phyloP scores from a whole-genome alignment of 352 stramenopile species.

The Phytophthora cryptogea region DNA sequence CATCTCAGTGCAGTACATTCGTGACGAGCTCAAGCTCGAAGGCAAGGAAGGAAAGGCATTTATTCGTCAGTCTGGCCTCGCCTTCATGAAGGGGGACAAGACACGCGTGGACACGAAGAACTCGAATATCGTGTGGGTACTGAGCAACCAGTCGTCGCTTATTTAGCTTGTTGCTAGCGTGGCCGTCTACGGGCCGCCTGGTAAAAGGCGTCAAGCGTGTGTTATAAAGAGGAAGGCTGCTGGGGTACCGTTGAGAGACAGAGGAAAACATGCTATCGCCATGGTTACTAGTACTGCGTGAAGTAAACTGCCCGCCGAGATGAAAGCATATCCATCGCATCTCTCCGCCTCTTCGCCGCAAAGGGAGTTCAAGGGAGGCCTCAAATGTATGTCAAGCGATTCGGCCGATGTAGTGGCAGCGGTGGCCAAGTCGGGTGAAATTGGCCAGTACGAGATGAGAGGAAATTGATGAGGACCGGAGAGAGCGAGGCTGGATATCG shows the following conservation, averaged over 20 bases:
- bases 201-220: slow-evolving; percentile 1
- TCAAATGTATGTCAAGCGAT: not conserved
- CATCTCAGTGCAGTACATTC: slow-evolving; percentile 74
- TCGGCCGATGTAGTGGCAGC: slow-evolving; percentile 5
- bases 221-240: not conserved
- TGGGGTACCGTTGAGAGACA: not conserved
- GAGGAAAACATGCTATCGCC: not conserved
- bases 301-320: slow-evolving; percentile 9
- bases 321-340: slow-evolving; percentile 8
- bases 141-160: slow-evolving; percentile 82
- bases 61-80: slow-evolving; percentile 73
- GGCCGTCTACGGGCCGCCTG: not conserved
- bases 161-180: slow-evolving; percentile 52
- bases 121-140: slow-evolving; percentile 84
- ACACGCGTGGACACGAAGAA: slow-evolving; percentile 77
- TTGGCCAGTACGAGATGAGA: not conserved
- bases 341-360: slow-evolving; percentile 2
- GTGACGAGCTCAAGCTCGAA: slow-evolving; percentile 73
- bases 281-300: not conserved
- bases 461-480: not conserved
- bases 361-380: not conserved
- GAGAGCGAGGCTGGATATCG: slow-evolving; percentile 10
- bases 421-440: not conserved
- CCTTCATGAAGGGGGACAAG: slow-evolving; percentile 67
- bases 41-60: slow-evolving; percentile 74